Conservation (phyloP, 2,329 filamentous ascomycete genomes). For the Trichoderma atroviride region DNA sequence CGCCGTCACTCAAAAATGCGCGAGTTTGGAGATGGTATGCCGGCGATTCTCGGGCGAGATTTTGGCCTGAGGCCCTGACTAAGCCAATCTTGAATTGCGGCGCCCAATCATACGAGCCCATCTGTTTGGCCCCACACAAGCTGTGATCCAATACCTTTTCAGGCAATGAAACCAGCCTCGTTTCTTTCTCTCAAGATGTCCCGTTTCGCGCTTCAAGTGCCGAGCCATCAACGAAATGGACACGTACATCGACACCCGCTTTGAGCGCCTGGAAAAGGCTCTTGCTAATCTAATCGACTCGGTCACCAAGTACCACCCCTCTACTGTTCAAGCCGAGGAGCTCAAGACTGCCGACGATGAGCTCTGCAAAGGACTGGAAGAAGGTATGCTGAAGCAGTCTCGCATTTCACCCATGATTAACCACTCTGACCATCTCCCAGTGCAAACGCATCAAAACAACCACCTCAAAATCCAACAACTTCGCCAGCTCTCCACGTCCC, state of each 20-base stretch:
- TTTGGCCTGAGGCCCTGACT: conserved; percentile 38
- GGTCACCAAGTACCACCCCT: conserved; percentile 80
- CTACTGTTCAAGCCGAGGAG: conserved; percentile 65
- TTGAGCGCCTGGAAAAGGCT: conserved; percentile 68
- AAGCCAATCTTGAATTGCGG: conserved; percentile 8
- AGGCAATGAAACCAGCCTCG: conserved; percentile 20
- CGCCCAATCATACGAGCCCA: conserved; percentile 15
- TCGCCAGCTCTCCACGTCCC: conserved; percentile 63
- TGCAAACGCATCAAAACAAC: conserved; percentile 76
- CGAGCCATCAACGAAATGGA: conserved; percentile 54
- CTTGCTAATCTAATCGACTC: conserved; percentile 74
- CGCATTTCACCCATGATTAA: neutral
- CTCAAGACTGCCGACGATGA: conserved; percentile 71
- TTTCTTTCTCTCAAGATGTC: conserved; percentile 9
- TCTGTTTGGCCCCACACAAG: conserved; percentile 29
- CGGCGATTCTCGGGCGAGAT: conserved; percentile 40
- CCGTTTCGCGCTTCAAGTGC: neutral
- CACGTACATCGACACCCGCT: conserved; percentile 61
- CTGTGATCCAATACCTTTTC: conserved; percentile 4
- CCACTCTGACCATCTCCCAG: conserved; percentile 42
- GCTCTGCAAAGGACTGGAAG: conserved; percentile 65
- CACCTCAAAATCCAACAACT: conserved; percentile 68
- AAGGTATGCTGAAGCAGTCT: conserved; percentile 51
- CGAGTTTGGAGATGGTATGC: conserved; percentile 44
- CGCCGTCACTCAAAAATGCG: conserved; percentile 35